phyloP scores from a whole-genome alignment of 768 basidiomycete species.

The Russula dissimulans region DNA sequence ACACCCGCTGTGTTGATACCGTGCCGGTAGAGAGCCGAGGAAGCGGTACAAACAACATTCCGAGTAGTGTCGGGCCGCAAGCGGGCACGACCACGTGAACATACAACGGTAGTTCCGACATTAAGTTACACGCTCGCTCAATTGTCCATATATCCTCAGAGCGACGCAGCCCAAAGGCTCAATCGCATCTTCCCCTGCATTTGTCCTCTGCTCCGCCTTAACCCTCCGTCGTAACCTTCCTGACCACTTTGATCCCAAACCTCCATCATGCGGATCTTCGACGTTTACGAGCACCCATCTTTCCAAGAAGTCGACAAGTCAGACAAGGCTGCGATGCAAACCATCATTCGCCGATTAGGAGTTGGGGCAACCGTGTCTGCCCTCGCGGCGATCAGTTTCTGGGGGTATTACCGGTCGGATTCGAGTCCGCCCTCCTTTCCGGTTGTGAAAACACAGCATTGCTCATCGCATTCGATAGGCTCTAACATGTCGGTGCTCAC shows the following conservation, averaged over 20 bases:
- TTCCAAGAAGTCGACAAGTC: constrained; percentile 11
- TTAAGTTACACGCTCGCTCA: too few species aligned
- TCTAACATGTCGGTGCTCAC: background rate
- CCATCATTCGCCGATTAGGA: constrained; percentile 13
- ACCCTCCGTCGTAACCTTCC: background rate
- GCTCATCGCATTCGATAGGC: background rate
- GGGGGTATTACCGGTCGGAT: constrained; percentile 18
- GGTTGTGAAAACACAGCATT: background rate
- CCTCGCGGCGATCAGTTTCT: constrained; percentile 11
- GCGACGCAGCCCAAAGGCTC: background rate
- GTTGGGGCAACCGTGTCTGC: constrained; percentile 13
- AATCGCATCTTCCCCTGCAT: background rate
- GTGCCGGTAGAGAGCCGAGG: too few species aligned
- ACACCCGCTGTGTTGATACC: too few species aligned
- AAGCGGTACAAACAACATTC: too few species aligned
- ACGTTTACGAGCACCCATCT: constrained; percentile 20
- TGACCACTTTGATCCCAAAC: background rate
- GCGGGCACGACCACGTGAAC: too few species aligned
- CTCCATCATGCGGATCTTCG: constrained; percentile 16
- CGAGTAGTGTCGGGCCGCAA: too few species aligned
- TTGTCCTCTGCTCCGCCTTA: background rate
- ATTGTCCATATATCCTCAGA: background rate
- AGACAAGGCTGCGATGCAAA: constrained; percentile 3
- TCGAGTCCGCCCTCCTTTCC: constrained; percentile 1
- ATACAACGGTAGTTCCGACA: too few species aligned